Evolutionary conservation across 1,284 basidiomycete genomes (phyloP).

Genomic region (Microstroma glucosiphilum): DNA sequence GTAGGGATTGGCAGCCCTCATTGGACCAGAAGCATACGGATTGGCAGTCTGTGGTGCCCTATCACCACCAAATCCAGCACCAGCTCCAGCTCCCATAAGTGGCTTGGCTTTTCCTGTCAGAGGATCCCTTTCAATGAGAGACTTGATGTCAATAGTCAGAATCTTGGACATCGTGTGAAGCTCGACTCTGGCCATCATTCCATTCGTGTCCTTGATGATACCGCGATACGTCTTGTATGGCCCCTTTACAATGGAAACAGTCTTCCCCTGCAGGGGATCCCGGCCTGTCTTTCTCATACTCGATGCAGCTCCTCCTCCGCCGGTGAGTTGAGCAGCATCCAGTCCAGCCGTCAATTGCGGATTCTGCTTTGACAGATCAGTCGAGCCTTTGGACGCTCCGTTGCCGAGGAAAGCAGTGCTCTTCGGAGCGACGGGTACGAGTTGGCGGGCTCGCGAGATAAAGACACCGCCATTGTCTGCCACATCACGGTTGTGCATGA

Average conservation of each 20-base stretch:
- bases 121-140: constrained; percentile 64
- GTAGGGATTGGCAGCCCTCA: constrained; percentile 5
- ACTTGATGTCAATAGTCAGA: constrained; percentile 75
- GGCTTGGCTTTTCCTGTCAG: constrained; percentile 35
- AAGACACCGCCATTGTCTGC: constrained; percentile 89
- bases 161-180: constrained; percentile 83
- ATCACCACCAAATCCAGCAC: neutral
- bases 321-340: constrained; percentile 45
- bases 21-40: neutral
- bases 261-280: constrained; percentile 74
- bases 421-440: constrained; percentile 66
- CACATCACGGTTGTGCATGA: constrained; percentile 86
- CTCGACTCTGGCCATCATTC: constrained; percentile 79
- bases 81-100: constrained; percentile 11
- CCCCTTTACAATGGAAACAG: constrained; percentile 77
- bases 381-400: constrained; percentile 32
- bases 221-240: constrained; percentile 86
- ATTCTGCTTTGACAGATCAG: constrained; percentile 93
- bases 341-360: constrained; percentile 59
- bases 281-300: constrained; percentile 66
- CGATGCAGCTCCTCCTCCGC: constrained; percentile 72
- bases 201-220: constrained; percentile 90
- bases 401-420: constrained; percentile 43
- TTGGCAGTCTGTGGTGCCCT: neutral
- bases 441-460: constrained; percentile 59